Evolutionary conservation across 1,284 basidiomycete genomes (phyloP).

Genomic region (Ceratobasidium sp.): DNA sequence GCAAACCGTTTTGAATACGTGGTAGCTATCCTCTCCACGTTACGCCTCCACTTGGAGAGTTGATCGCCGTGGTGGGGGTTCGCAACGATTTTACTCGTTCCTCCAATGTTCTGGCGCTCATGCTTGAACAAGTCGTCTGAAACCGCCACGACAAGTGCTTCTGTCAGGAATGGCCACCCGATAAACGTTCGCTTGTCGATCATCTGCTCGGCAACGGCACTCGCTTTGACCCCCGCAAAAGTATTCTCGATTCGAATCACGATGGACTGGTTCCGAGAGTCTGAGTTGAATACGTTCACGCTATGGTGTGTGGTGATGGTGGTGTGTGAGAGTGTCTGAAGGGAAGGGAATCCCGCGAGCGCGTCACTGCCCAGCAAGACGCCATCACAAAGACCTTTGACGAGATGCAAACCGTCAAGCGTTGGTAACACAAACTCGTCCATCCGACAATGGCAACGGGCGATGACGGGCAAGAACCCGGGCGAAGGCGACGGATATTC

Average conservation of each 20-base stretch:
- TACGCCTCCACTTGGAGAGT: conserved; percentile 76
- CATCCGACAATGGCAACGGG: conserved; percentile 81
- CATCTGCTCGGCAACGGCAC: conserved; percentile 79
- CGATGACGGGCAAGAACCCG: conserved; percentile 93
- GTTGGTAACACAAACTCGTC: conserved; percentile 88
- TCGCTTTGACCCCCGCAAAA: conserved; percentile 72
- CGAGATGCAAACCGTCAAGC: conserved; percentile 85
- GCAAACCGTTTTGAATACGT: conserved; percentile 91
- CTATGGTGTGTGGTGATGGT: conserved; percentile 84
- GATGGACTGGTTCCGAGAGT: conserved; percentile 93
- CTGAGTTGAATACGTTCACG: conserved; percentile 93
- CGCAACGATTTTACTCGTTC: conserved; percentile 67
- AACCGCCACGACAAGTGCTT: conserved; percentile 87
- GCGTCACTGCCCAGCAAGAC: conserved; percentile 88
- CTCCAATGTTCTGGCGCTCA: conserved; percentile 69
- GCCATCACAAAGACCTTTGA: conserved; percentile 89
- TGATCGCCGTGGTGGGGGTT: conserved; percentile 75
- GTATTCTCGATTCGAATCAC: conserved; percentile 85
- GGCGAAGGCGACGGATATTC: conserved; percentile 91
- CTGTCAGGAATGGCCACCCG: conserved; percentile 95
- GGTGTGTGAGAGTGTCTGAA: conserved; percentile 87
- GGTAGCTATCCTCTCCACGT: conserved; percentile 83
- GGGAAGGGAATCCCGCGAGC: conserved; percentile 94
- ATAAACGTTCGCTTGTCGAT: conserved; percentile 83
- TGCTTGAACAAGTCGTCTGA: conserved; percentile 92